phyloP scores from a whole-genome alignment of 1,284 basidiomycete genomes.

The Ceratorhiza oryzae-sativae region DNA sequence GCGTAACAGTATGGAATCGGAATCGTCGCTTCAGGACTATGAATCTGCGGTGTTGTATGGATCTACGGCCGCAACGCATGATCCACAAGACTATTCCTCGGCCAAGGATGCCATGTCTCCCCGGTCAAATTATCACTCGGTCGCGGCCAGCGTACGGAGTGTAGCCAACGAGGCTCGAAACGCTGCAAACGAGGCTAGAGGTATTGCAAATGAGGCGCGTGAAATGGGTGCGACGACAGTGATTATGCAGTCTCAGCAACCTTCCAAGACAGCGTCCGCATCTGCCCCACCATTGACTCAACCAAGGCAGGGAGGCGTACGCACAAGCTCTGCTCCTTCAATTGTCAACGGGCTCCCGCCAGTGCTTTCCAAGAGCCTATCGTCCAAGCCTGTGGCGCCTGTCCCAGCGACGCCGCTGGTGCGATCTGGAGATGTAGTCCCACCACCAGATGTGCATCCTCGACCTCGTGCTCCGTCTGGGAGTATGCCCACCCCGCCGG shows the following conservation, averaged over 20 bases:
- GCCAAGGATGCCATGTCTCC: constrained; percentile 32
- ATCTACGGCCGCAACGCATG: constrained; percentile 23
- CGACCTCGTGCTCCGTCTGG: constrained; percentile 28
- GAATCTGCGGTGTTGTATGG: constrained; percentile 21
- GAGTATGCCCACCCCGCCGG: not conserved
- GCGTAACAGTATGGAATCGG: constrained; percentile 25
- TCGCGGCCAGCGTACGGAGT: constrained; percentile 29
- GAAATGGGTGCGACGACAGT: constrained; percentile 17
- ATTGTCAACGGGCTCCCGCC: not conserved
- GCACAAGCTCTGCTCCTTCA: constrained; percentile 8
- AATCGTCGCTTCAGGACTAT: constrained; percentile 22
- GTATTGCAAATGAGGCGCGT: constrained; percentile 13
- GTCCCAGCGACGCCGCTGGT: constrained; percentile 4
- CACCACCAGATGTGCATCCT: not conserved
- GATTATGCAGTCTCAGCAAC: constrained; percentile 15
- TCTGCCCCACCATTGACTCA: not conserved
- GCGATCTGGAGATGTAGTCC: not conserved
- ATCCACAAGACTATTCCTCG: constrained; percentile 14
- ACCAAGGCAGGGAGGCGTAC: constrained; percentile 4
- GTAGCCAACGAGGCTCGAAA: constrained; percentile 8
- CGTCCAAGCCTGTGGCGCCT: not conserved
- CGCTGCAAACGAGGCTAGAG: constrained; percentile 14
- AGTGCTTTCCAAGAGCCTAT: not conserved
- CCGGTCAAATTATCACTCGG: constrained; percentile 32
- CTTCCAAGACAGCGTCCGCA: not conserved